Conservation (phyloP, 306 rosid species). For the Dryas octopetala region DNA sequence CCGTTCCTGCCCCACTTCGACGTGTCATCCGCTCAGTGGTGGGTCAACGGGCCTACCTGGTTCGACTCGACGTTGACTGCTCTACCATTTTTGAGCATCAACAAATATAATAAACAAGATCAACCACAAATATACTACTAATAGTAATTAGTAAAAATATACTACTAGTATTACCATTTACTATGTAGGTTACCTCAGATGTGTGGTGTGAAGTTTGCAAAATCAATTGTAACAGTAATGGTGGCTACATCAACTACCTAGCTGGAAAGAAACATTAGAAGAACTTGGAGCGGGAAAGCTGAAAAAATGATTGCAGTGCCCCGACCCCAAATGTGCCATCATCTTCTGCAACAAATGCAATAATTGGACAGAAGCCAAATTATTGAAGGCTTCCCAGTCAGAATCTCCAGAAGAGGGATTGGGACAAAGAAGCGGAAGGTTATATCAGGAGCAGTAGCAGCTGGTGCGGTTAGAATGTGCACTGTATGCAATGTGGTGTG, state of each 20-base stretch:
- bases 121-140: too few relatives aligned
- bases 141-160: too few relatives aligned
- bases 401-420: slow-evolving; percentile 28
- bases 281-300: slow-evolving; percentile 40
- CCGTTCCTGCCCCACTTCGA: too few relatives aligned
- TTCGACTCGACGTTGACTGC: too few relatives aligned
- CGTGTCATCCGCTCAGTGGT: too few relatives aligned
- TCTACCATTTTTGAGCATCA: too few relatives aligned
- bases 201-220: slow-evolving; percentile 68
- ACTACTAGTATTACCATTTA: background rate
- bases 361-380: slow-evolving; percentile 35
- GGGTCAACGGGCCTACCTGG: too few relatives aligned
- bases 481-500: slow-evolving; percentile 68
- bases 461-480: slow-evolving; percentile 41
- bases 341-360: background rate
- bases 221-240: slow-evolving; percentile 55
- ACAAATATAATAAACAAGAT: too few relatives aligned
- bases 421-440: slow-evolving; percentile 56
- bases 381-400: slow-evolving; percentile 10
- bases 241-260: slow-evolving; percentile 45
- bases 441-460: slow-evolving; percentile 45
- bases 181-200: slow-evolving; percentile 46
- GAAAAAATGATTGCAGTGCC: background rate
- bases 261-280: slow-evolving; percentile 66
- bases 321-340: slow-evolving; percentile 16